These are phyloP conservation scores for Fusarium tanahbumbuense DNA, from an alignment of 2,329 filamentous ascomycete species.

Conservation along the genomic window DNA sequence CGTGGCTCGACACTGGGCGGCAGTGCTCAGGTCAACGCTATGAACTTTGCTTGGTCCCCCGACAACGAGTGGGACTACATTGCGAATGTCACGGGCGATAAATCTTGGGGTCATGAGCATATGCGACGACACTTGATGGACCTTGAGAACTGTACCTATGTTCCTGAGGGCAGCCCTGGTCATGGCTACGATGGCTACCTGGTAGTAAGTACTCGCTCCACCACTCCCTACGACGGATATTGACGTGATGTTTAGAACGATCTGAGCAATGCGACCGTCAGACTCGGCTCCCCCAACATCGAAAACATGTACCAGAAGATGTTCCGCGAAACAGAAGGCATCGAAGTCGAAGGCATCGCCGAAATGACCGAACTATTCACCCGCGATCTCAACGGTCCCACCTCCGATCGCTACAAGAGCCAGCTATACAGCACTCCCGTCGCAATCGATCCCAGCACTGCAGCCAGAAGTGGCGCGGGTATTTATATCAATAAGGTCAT, in stretches of 20 bases:
- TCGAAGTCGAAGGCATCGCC: not conserved
- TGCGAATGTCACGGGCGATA: not conserved
- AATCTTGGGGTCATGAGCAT: constrained; percentile 1
- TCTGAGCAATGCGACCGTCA: not conserved
- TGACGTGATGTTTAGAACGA: too few relatives aligned
- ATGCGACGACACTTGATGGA: not conserved
- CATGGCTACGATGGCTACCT: not conserved
- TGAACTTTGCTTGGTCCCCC: constrained; percentile 6
- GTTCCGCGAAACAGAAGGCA: not conserved
- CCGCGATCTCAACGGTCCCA: not conserved
- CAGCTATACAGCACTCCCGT: not conserved
- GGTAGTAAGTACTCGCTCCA: too few relatives aligned
- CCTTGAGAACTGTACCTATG: constrained; percentile 3
- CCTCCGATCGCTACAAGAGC: not conserved
- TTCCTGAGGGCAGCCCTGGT: not conserved
- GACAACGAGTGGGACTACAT: constrained; percentile 17
- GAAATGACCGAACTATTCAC: constrained; percentile 2
- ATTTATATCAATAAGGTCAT: constrained; percentile 15
- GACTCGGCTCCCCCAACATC: not conserved
- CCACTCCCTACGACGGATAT: too few relatives aligned
- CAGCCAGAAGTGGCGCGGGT: not conserved
- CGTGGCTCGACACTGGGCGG: constrained; percentile 7
- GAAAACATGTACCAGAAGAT: not conserved
- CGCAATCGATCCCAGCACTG: not conserved
- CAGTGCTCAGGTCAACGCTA: constrained; percentile 3